phyloP scores from a whole-genome alignment of 2,329 filamentous ascomycete species.

The Nemania serpens region DNA sequence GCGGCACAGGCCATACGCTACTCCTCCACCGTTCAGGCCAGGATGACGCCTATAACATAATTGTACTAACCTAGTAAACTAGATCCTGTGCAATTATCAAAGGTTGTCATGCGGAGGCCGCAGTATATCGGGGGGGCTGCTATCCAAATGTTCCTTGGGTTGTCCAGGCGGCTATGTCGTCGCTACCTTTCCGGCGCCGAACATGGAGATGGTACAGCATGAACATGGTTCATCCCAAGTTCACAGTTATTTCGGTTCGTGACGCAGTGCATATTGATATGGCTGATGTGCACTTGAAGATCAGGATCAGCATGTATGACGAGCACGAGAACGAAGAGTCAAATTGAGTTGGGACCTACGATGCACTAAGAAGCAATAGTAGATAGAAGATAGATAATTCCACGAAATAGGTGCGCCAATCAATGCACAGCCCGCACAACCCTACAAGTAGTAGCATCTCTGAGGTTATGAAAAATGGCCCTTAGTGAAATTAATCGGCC shows the following conservation, averaged over 20 bases:
- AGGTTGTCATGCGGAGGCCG: constrained; percentile 16
- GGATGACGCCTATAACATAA: no score
- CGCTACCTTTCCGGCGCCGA: background rate
- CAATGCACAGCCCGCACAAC: no score
- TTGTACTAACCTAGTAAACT: no score
- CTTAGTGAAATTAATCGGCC: no score
- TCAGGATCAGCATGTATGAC: no score
- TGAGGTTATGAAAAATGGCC: no score
- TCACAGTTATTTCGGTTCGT: background rate
- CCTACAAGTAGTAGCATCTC: no score
- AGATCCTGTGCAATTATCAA: background rate
- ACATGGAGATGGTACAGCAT: background rate
- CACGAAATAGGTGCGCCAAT: no score
- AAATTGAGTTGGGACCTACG: background rate
- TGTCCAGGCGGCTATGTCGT: background rate
- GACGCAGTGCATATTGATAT: no score
- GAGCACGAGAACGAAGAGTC: background rate
- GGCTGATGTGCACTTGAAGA: no score
- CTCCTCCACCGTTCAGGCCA: background rate
- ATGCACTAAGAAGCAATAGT: constrained; percentile 3
- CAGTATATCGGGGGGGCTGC: background rate
- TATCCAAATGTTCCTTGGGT: no score
- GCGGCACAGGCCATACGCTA: constrained; percentile 17
- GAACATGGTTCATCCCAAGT: background rate
- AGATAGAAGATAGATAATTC: background rate